phyloP scores from a whole-genome alignment of 2,329 filamentous ascomycete genomes.

The Mollisiaceae sp. region DNA sequence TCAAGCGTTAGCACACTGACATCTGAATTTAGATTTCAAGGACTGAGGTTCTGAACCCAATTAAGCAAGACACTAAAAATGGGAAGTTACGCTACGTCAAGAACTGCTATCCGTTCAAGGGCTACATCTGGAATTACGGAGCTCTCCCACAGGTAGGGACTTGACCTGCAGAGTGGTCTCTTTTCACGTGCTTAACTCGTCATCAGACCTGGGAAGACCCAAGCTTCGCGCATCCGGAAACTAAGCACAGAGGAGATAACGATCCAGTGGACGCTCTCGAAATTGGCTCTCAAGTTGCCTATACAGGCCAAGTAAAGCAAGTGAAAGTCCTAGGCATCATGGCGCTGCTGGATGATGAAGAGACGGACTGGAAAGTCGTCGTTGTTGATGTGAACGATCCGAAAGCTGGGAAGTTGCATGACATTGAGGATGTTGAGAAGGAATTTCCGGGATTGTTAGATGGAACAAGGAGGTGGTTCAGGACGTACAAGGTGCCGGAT shows the following conservation, averaged over 20 bases:
- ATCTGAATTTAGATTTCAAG: not conserved
- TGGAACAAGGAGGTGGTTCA: too few species aligned
- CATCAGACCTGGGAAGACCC: not conserved
- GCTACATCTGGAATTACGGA: not conserved
- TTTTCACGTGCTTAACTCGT: not conserved
- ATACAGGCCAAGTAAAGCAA: not conserved
- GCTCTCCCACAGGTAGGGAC: not conserved
- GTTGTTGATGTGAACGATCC: too few species aligned
- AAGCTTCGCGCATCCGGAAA: not conserved
- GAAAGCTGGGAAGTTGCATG: too few species aligned
- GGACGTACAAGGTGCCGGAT: too few species aligned
- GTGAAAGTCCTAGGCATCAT: not conserved
- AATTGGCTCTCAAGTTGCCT: not conserved
- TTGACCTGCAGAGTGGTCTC: not conserved
- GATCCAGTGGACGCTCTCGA: not conserved
- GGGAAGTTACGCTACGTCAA: not conserved
- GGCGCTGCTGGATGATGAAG: too few species aligned
- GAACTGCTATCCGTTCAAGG: not conserved
- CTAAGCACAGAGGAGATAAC: not conserved
- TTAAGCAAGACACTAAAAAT: not conserved
- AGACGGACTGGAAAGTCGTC: too few species aligned
- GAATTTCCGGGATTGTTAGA: too few species aligned
- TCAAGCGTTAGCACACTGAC: too few species aligned
- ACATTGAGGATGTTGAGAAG: too few species aligned
- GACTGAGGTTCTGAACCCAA: not conserved